Percentiles rank a stretch among this genome's conserved stretches.
phyloP scores from a whole-genome alignment of 106 monocot species.

The Allium cepa region DNA sequence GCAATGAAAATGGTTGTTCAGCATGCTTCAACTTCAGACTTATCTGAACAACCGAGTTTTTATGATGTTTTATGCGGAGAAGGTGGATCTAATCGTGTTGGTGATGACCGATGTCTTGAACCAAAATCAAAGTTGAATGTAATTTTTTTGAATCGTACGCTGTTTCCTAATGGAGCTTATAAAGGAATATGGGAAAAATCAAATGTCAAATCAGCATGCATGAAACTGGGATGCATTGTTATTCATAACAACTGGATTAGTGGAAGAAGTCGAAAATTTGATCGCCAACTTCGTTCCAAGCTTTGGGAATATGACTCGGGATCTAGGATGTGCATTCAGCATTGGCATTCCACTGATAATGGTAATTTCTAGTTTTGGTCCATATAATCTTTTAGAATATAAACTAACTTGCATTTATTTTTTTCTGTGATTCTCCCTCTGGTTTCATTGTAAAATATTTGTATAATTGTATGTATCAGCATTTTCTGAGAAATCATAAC shows the following conservation, averaged over 20 bases:
- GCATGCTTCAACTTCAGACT: slow-evolving; percentile 59
- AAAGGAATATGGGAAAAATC: slow-evolving; percentile 62
- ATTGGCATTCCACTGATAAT: slow-evolving; percentile 14
- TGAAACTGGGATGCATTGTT: slow-evolving; percentile 44
- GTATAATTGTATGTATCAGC: too few species aligned
- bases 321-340: slow-evolving; percentile 59
- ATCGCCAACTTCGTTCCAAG: slow-evolving; percentile 64
- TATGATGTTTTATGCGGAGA: slow-evolving; percentile 87
- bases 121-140: slow-evolving; percentile 63
- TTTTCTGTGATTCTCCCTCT: too few species aligned
- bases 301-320: slow-evolving; percentile 84
- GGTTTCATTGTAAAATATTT: too few species aligned
- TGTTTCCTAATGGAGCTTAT: slow-evolving; percentile 92
- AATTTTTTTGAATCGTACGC: slow-evolving; percentile 54
- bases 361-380: too few species aligned
- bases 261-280: slow-evolving; percentile 66
- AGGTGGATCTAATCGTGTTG: slow-evolving; percentile 53
- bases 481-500: too few species aligned
- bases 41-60: slow-evolving; percentile 97
- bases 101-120: slow-evolving; percentile 50
- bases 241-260: slow-evolving; percentile 97
- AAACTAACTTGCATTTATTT: too few species aligned
- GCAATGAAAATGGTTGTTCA: slow-evolving; percentile 80
- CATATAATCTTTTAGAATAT: too few species aligned
- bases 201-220: slow-evolving; percentile 48